phyloP scores from a whole-genome alignment of 805 yeast genomes.

The Zygoascus tannicola region DNA sequence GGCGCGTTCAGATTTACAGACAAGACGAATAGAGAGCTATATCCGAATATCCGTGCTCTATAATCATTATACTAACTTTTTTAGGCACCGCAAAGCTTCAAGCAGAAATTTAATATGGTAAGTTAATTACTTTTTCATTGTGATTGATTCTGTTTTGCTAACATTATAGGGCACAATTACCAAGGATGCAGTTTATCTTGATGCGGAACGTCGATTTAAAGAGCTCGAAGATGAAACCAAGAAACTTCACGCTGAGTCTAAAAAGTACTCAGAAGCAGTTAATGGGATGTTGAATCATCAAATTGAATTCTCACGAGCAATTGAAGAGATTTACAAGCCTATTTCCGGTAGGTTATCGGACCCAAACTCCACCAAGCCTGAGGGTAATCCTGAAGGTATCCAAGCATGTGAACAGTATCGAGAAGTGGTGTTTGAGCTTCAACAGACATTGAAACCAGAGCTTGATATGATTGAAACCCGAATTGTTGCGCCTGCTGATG shows the following conservation, averaged over 20 bases:
- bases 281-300: constrained; percentile 91
- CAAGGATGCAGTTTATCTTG: constrained; percentile 82
- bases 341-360: constrained; percentile 88
- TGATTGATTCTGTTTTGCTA: not conserved
- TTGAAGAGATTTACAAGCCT: constrained; percentile 94
- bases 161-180: constrained; percentile 32
- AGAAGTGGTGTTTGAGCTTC: constrained; percentile 77
- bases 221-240: constrained; percentile 86
- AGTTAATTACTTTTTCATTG: not conserved
- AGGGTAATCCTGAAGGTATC: constrained; percentile 95
- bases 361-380: constrained; percentile 76
- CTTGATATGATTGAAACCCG: constrained; percentile 84
- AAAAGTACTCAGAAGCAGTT: constrained; percentile 82
- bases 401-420: constrained; percentile 89
- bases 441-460: constrained; percentile 82
- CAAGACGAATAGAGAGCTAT: too few relatives aligned
- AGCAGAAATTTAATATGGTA: constrained; percentile 82
- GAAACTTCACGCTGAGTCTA: constrained; percentile 80
- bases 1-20: too few relatives aligned
- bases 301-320: constrained; percentile 88
- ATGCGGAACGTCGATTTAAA: constrained; percentile 93
- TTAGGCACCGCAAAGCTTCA: constrained; percentile 76
- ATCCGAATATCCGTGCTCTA: too few relatives aligned
- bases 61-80: not conserved
- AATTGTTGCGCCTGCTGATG: constrained; percentile 87